Evolutionary conservation across 2,329 filamentous ascomycete genomes (phyloP), one percentile per base, ranked within the genome.

Genomic region (Cercospora beticola): DNA sequence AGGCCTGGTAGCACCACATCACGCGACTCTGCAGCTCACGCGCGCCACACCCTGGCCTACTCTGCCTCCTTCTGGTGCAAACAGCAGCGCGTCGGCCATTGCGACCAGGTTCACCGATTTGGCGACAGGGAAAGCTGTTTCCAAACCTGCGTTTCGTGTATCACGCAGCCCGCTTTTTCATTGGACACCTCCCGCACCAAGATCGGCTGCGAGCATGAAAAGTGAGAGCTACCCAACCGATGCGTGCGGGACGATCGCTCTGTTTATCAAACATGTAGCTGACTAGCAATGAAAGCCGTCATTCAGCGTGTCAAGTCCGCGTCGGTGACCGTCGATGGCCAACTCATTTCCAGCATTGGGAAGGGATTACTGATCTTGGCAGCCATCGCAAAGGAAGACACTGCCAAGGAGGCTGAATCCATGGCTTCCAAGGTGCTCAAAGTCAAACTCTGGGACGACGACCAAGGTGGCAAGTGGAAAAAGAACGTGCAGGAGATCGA

Each of bases 261-360:
- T 61, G 62, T 67, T 23, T 8, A 65, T 65, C 23, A 36, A n/a
- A 67, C 59, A 60, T 62, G 56, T 65, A 59, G 68, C 70, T 75
- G 70, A 71, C 69, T 79, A 46, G 73, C 69, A 62, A 64, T 68
- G 68, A 64, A 77, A 97, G 95, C 93, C 64, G 92, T 99, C 69
- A 83, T 98, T 64, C 95, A 99, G 82, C 88, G 95, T 73, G 95
- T 99, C 62, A 88, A 97, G 69, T 98, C 94, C 54, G 94, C 94
- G 69, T 97, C 94, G 7, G 95, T 99, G 75, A 95, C 93, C 1
- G 94, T 99, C 63, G 94, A 99, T 78, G 91, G 92, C 77, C 86
- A 97, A 78, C 83, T 97, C 31, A 87, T 99, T 57, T 98, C 95
- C 1, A 92, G 91, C 3, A 98, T 99, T 76, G 92, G 93, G 68